Base-by-base conservation (phyloP, 225 moss, liverwort and hornwort genomes). In the Asterella californica region DNA sequence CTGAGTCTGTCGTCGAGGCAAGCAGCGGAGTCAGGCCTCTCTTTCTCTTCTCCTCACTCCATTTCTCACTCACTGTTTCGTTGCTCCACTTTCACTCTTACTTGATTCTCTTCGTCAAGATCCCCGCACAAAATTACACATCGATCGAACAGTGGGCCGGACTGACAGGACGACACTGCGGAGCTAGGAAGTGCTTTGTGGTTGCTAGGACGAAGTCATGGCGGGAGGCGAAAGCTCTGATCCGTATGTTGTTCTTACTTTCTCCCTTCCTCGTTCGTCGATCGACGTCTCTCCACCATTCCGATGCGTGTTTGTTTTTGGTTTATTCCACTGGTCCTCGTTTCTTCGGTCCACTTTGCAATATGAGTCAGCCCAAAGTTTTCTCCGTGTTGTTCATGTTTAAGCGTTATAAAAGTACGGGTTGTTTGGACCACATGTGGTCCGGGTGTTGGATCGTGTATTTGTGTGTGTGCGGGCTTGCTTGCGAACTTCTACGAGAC, bases 221-320 rank as follows among this genome's bases (percentile, higher is more conserved):
- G 53, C 50, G 30, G 50, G 33, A 74, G 74, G 74, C 74, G 74
- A 74, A 74, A 74, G 27, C 15, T 74, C 74, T 52, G 53, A 74
- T 74, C 50, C 74, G 74, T 74, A 74, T 10, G 74, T 74, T 10
- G 6, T 53, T 29, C 2, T 29, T 14, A 38, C 46, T 48, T 72
- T 6, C 10, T 52, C 47, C 36, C 42, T 38, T 32, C 48, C 7
- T 32, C 5, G 4, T 15, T 46, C 25, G 22, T 61, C 61, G 61
- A 61, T 6, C 7, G 42, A 42, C 42, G 3, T 7, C 7, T 1
- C n/a, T 6, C 21, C 15, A 3, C 9, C 22, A 42, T 15, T 70
- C 6, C 22, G 42, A 18, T 67, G 14, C 15, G 10, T 33, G 30
- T 33, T 67, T 67, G 0, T 32, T 6, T 2, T 24, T 36, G 42